Conservation (phyloP, 768 basidiomycete genomes). For the Naganishia kalamii region DNA sequence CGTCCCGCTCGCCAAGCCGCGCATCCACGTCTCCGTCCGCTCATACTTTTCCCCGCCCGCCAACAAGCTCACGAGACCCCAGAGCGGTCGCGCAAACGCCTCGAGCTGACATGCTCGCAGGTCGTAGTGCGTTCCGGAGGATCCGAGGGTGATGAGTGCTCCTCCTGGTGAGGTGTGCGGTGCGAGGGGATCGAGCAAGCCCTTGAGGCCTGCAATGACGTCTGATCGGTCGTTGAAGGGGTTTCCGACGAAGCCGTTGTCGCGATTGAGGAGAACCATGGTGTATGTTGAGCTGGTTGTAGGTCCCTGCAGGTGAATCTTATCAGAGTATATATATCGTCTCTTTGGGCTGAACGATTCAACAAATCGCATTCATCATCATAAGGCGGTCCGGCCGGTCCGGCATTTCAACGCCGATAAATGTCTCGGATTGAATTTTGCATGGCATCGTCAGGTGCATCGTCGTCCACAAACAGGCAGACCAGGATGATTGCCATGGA, state of each 20-base stretch:
- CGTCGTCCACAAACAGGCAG: no score
- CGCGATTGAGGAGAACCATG: slow-evolving; percentile 33
- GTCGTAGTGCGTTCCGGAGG: slow-evolving; percentile 62
- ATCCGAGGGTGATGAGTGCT: slow-evolving; percentile 62
- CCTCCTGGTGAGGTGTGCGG: slow-evolving; percentile 68
- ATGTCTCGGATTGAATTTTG: background rate
- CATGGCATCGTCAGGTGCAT: no score
- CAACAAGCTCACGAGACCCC: slow-evolving; percentile 64
- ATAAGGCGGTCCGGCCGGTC: background rate
- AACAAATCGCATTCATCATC: background rate
- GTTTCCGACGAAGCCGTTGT: slow-evolving; percentile 49
- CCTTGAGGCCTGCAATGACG: slow-evolving; percentile 54
- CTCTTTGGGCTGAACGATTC: background rate
- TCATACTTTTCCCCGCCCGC: slow-evolving; percentile 57
- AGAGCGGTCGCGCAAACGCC: slow-evolving; percentile 68
- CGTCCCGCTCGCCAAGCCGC: slow-evolving; percentile 64
- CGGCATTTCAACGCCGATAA: background rate
- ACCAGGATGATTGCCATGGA: no score
- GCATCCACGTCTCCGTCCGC: slow-evolving; percentile 59
- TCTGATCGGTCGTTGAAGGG: slow-evolving; percentile 60
- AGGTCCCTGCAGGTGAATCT: background rate
- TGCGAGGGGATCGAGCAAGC: slow-evolving; percentile 60
- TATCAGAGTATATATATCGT: background rate
- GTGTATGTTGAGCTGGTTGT: background rate
- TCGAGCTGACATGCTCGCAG: slow-evolving; percentile 63